Base-by-base conservation (phyloP, 1,139 yeast genomes). In the Blastobotrys ciferrii region DNA sequence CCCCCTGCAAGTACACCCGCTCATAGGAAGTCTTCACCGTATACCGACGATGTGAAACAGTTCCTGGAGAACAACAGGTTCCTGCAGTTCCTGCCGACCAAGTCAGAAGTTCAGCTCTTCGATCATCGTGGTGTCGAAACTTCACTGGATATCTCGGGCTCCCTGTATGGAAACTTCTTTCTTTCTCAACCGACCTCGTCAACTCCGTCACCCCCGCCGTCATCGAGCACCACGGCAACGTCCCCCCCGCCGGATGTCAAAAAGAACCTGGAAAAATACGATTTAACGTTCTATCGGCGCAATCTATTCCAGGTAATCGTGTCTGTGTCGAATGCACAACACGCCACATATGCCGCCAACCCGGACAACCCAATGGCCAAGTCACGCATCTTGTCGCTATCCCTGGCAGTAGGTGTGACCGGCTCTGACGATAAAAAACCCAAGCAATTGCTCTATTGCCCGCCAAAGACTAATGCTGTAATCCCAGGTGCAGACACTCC, bases 301-400 rank as follows among this genome's bases (percentile, higher is more conserved):
- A 64, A 64, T 42, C 53, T 64, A 37, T 63, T 64, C 38, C 66
- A 63, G 46, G 63, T 64, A 9, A 54, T 57, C 11, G 63, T 64
- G n/a, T 53, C 58, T 1, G 58, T 63, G 3, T 53, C 59, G 11
- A 62, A 62, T 43, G 60, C 64, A 13, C 60, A 57, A 35, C 54
- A 54, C 30, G 67, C 65, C 1, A 57, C 54, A 3, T 62, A 59
- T 42, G 64, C 62, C 2, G 60, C 54, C n/a, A 52, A 53, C 31
- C 25, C 58, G 2, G 55, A 54, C 15, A 58, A 58, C 37, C 52
- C 57, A 1, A 39, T 49, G 25, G 48, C 51, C 39, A 40, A 57
- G 39, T 59, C 62, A 3, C 52, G 64, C 4, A 61, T 63, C 20
- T 39, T 62, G 25, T 61, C 65, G 2, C 54, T 63, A 12, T 59